Evolutionary conservation across 2,329 filamentous ascomycete species (phyloP), one percentile per base, ranked within the genome.

Genomic region (Alternaria sp.): DNA sequence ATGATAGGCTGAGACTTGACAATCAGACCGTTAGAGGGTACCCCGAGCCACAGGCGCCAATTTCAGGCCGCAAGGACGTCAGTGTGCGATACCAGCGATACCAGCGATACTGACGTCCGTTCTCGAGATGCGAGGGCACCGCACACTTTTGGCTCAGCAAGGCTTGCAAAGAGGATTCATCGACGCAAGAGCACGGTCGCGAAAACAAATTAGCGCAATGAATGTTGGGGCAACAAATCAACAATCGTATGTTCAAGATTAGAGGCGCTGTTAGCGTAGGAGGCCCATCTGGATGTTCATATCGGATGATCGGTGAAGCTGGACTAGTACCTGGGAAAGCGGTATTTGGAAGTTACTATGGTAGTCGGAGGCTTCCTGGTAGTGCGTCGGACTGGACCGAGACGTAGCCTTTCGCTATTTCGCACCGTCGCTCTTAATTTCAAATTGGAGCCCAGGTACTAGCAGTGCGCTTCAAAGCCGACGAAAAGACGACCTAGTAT

Each of bases 151-250:
- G 36, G 46, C 53, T 57, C 41, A 22, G 34, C 39, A 18, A 42
- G 30, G 47, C 57, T 60, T 57, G 32, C 41, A 51, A 24, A 57
- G 41, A 46, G 18, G 18, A 22, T 32, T 47, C 46, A 34, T 39
- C 32, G 32, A 51, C 28, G 43, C 30, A 36, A n/a, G 54, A 39
- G 59, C 59, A 62, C 59, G 59, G 55, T 47, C 51, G 55, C 59
- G 43, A 54, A 59, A 60, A 49, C 53, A 46, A 54, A 58, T 59
- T 59, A 62, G 55, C 56, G 49, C 59, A 34, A 41, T 39, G 44
- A 51, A 59, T 54, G 51, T n/a, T 16, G 55, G 55, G 39, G 32
- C 54, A 51, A 54, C 59, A 59, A 62, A 62, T 62, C 55, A 61
- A 34, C 41, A 46, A 55, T 39, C 44, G 28, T 48, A 24, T 38